These are phyloP conservation scores for Sclerotiophoma versabilis DNA, from an alignment of 2,329 filamentous ascomycete species.

Conservation along the genomic window DNA sequence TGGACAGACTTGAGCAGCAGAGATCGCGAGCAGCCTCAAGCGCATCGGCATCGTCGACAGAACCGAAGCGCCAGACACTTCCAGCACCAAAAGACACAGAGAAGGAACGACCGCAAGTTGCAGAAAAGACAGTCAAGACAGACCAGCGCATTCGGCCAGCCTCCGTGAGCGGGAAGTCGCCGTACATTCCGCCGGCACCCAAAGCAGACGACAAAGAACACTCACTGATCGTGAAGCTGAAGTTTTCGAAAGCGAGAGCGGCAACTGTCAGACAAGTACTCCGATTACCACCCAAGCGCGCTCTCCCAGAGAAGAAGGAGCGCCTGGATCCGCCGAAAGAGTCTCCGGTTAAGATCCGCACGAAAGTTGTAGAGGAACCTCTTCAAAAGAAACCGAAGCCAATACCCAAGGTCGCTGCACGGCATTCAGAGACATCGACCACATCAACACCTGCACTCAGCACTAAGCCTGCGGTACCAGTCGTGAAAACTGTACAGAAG, in stretches of 20 bases:
- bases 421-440: conserved; percentile 32
- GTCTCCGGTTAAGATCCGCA: conserved; percentile 22
- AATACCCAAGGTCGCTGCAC: conserved; percentile 34
- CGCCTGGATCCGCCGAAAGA: conserved; percentile 33
- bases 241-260: conserved; percentile 59
- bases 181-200: conserved; percentile 22
- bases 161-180: conserved; percentile 38
- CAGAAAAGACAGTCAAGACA: conserved; percentile 29
- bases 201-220: conserved; percentile 20
- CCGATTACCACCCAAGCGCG: conserved; percentile 40
- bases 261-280: conserved; percentile 54
- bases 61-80: conserved; percentile 38
- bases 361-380: conserved; percentile 22
- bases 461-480: conserved; percentile 18
- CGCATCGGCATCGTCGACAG: conserved; percentile 45
- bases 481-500: conserved; percentile 41
- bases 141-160: conserved; percentile 34
- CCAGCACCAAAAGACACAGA: conserved; percentile 23
- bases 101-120: conserved; percentile 25
- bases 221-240: conserved; percentile 57
- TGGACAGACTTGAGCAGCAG: conserved; percentile 53
- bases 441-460: conserved; percentile 16
- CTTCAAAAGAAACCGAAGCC: conserved; percentile 40
- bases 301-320: conserved; percentile 35
- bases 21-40: conserved; percentile 46